Evolutionary conservation across 176 grass and related monocot genomes (phyloP), one percentile per base, ranked within the genome.

Genomic region (Avena insularis): DNA sequence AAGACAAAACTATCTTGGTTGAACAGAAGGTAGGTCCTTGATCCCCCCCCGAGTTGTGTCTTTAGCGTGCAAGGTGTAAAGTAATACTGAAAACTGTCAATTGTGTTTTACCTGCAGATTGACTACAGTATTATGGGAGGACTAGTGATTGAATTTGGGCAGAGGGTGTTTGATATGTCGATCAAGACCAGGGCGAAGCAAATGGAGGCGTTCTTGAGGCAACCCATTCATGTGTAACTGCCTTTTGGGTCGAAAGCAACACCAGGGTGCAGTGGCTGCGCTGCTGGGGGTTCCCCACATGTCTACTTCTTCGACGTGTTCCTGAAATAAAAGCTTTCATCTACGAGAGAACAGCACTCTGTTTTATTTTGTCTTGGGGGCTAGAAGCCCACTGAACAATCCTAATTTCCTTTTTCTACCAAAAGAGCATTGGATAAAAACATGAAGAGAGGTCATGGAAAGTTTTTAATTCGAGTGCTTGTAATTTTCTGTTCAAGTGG

Each of bases 101-200:
- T 12, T 35, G 51, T 57, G 16, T 8, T 16, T 75, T 20, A 35
- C 70, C 19, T 80, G 65, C 86, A 99, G 97, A 92, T 99, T 80
- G 94, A 99, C 84, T 79, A 95, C 74, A 90, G 80, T 62, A 96
- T 96, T 82, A 88, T 96, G 84, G 97, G 97, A 83, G 97, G 97
- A 60, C 78, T 99, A 31, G 89, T 99, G 85, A 86, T 99, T 70
- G 89, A 99, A 80, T 96, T 96, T 13, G 80, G 71, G 2, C 90
- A 94, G 81, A 96, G 82, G 85, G 94, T 99, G 27, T 90, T 99
- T 21, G 94, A 99, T 68, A 93, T 96, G 89, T 99, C 97, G 12
- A 99, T 99, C 83, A 99, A 57, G 90, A 96, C 94, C 9, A 94
- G 92, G 88, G 97, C 89, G 1, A 99, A 92, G 85, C 97, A 99